Base-by-base conservation (phyloP, 1,284 basidiomycete species). In the Cystobasidium pallidum region DNA sequence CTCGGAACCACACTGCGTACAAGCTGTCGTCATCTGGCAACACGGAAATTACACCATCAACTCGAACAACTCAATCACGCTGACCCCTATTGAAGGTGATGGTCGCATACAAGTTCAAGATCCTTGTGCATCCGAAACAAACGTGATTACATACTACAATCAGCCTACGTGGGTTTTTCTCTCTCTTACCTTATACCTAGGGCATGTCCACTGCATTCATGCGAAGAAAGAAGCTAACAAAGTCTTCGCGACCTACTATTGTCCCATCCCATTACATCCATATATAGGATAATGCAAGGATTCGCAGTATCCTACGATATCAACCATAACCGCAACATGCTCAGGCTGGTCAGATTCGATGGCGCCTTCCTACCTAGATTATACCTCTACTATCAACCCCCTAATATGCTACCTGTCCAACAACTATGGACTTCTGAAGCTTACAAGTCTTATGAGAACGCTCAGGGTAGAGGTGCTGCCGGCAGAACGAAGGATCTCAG, bases 51-150 rank as follows among this genome's bases (percentile, higher is more conserved):
- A 73, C 93, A 89, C 81, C 73, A 81, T 91, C 52, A 82, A 86
- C 73, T 36, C 82, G 68, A 93, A 95, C 80, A 91, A 91, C 52
- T 91, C 91, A 13, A 87, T 96, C 73, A 79, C 85, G 47, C 82
- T 91, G 78, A 83, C 78, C 1, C 91, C 92, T 2, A 86, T 90
- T 75, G 85, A 84, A n/a, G 72, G 78, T 32, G 93, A 96, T 79
- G 93, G 93, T 19, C 91, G 86, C 82, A 91, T 94, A 80, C 92
- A 94, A 83, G 86, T 95, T 58, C 92, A 97, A 83, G 89, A 94
- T 77, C 88, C 91, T 0, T 97, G 94, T 79, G 89, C 89, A 0
- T 89, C 91, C 3, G 83, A 86, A 6, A 92, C 92, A 32, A 91
- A 92, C 80, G 88, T 92, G 79, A 86, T 94, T 78, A 88, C 92